Base-by-base conservation (phyloP, 192 early-diverging fungal species). In the Coemansia sp. region DNA sequence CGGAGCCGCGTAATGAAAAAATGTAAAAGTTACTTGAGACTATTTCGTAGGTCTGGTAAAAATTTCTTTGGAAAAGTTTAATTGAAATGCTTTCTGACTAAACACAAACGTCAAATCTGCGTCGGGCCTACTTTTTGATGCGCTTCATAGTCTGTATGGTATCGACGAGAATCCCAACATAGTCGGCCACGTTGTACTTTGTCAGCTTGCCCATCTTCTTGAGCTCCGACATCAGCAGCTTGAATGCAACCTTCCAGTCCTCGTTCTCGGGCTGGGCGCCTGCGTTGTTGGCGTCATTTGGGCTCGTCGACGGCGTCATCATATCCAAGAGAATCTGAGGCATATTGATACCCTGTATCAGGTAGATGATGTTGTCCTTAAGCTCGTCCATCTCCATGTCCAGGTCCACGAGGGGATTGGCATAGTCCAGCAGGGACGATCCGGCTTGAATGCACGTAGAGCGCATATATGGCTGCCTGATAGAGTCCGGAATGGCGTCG, bases 311-410 rank as follows among this genome's bases (percentile, higher is more conserved):
- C 36, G 46, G n/a, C 2, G 59, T 52, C 38, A 83, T 31, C 76
- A 70, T 74, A 13, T 67, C 63, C 29, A 63, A 49, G 44, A 83
- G 49, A n/a, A 75, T 52, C 63, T 73, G 66, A 34, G 76, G 75
- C 66, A 83, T 70, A 29, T 83, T 75, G 42, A 75, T 69, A 5
- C 68, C 66, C 59, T 73, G 72, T 38, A 78, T 68, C 65, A 83
- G 16, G 46, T 71, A 83, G 13, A 83, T 63, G 15, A 78, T 54
- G 47, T 83, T 75, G 0, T 33, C 41, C 44, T 83, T 83, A 43
- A 83, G 67, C 49, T 75, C 73, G 5, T 75, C 76, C 46, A 78
- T 63, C 64, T 75, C 72, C 0, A 42, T 36, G 38, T 27, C 40
- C 38, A 42, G 41, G 20, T 63, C 61, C 15, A 63, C 61, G 36